phyloP scores from a whole-genome alignment of 257 asterid genomes.

The Rauvolfia tetraphylla region DNA sequence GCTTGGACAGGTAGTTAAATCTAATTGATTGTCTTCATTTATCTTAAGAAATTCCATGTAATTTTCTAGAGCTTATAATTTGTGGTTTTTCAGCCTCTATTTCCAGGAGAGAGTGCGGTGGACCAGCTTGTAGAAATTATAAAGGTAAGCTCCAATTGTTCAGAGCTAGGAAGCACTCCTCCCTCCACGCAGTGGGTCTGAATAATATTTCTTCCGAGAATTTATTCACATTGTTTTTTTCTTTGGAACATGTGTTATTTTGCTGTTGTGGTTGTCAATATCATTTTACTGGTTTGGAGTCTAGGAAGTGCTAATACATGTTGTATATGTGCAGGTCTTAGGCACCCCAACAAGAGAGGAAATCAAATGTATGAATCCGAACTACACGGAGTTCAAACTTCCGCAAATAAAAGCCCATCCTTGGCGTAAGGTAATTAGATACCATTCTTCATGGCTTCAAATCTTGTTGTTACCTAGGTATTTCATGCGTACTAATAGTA shows the following conservation, averaged over 20 bases:
- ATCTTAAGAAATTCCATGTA: constrained; percentile 4
- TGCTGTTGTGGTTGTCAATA: not conserved
- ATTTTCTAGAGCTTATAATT: constrained; percentile 1
- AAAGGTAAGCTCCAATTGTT: constrained; percentile 21
- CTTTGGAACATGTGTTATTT: no score
- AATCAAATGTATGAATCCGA: constrained; percentile 87
- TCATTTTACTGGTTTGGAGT: not conserved
- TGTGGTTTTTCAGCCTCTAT: constrained; percentile 29
- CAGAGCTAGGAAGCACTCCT: not conserved
- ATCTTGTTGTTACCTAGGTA: not conserved
- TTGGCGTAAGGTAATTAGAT: constrained; percentile 43
- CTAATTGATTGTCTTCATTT: not conserved
- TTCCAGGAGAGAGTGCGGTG: constrained; percentile 41
- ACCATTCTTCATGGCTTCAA: not conserved
- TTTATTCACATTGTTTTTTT: not conserved
- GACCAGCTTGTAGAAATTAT: constrained; percentile 41
- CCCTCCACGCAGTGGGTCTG: not conserved
- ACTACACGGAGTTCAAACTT: constrained; percentile 72
- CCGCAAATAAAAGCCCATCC: constrained; percentile 87
- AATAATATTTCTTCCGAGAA: not conserved
- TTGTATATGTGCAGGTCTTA: constrained; percentile 44
- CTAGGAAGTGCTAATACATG: constrained; percentile 13
- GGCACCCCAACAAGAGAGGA: constrained; percentile 92
- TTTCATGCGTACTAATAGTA: not conserved
- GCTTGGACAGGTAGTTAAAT: constrained; percentile 60